Percentiles rank a stretch among this genome's conserved stretches.
Evolutionary conservation across 768 basidiomycete genomes (phyloP).

Genomic region (Rhizopogon roseolus): DNA sequence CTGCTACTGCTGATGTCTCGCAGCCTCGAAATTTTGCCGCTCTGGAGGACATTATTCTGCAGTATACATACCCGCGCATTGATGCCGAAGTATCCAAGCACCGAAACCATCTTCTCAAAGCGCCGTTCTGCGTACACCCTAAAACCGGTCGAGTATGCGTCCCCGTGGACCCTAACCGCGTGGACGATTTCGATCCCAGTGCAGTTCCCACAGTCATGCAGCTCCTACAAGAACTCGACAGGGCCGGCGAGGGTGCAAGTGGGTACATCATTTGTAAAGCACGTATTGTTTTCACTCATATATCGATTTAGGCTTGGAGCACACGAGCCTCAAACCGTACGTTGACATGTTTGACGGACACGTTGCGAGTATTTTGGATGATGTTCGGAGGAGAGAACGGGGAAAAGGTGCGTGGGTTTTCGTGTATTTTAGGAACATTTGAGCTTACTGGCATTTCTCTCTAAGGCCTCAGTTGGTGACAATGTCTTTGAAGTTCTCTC

Average conservation of each 20-base stretch:
- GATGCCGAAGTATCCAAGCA: conserved; percentile 98
- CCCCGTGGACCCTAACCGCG: conserved; percentile 71
- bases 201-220: conserved; percentile 82
- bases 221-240: conserved; percentile 77
- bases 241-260: conserved; percentile 47
- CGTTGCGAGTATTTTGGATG: conserved; percentile 26
- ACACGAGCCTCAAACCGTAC: conserved; percentile 84
- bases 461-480: conserved; percentile 25
- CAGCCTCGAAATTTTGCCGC: conserved; percentile 35
- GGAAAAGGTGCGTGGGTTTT: conserved; percentile 10
- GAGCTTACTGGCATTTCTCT: neutral
- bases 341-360: conserved; percentile 88
- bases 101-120: conserved; percentile 95
- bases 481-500: neutral
- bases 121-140: conserved; percentile 96
- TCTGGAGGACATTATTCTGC: conserved; percentile 84
- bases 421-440: neutral
- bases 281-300: conserved; percentile 1
- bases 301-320: conserved; percentile 62
- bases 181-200: conserved; percentile 82
- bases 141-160: conserved; percentile 95
- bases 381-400: conserved; percentile 20
- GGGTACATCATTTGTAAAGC: neutral
- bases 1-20: neutral
- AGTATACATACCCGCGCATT: conserved; percentile 93